Evolutionary conservation across 2,329 filamentous ascomycete genomes (phyloP).

Genomic region (Fusarium pilosicola): DNA sequence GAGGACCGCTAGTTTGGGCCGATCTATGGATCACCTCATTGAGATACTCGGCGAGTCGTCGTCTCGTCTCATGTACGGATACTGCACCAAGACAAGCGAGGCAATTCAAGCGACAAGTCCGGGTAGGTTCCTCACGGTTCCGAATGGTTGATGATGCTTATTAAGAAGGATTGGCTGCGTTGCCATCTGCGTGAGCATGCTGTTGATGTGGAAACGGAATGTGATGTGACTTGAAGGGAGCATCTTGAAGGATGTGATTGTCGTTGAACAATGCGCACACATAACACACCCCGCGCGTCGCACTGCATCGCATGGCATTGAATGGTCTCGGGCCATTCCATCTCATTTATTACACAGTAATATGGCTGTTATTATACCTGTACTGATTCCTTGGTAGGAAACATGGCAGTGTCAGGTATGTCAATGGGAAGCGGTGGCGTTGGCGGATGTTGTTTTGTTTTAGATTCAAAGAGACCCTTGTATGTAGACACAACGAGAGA

Average conservation of each 20-base stretch:
- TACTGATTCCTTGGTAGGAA: conserved; percentile 5
- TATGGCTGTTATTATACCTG: neutral
- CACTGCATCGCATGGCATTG: conserved; percentile 8
- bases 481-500: neutral
- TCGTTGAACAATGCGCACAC: conserved; percentile 5
- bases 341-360: neutral
- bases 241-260: conserved; percentile 1
- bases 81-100: conserved; percentile 1
- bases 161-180: neutral
- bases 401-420: conserved; percentile 25
- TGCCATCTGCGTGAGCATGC: conserved; percentile 7
- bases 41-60: neutral
- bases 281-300: neutral
- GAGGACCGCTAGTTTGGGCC: conserved; percentile 13
- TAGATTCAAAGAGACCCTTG: conserved; percentile 15
- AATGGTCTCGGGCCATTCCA: conserved; percentile 4
- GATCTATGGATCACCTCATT: conserved; percentile 26
- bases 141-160: conserved; percentile 6
- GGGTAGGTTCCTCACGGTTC: neutral
- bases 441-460: conserved; percentile 34
- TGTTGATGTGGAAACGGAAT: conserved; percentile 37
- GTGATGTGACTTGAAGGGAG: conserved; percentile 23
- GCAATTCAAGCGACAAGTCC: conserved; percentile 9
- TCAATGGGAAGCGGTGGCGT: conserved; percentile 21
- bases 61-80: neutral